Evolutionary conservation across 2,329 filamentous ascomycete species (phyloP).

Genomic region (Escovopsis sp.): DNA sequence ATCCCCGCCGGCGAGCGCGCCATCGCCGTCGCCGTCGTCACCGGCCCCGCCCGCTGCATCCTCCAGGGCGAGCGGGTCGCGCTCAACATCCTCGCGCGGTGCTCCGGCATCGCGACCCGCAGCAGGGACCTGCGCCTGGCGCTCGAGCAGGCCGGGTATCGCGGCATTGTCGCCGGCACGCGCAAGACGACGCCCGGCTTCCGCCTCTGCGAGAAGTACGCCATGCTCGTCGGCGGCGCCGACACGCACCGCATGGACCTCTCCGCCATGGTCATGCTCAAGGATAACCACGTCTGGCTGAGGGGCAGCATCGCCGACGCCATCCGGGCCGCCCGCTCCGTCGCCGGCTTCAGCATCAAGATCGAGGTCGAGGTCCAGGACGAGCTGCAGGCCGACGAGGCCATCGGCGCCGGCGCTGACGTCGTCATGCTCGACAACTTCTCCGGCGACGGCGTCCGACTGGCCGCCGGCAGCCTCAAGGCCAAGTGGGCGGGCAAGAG

Average conservation of each 20-base stretch:
- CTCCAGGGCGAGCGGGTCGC: slow-evolving; percentile 89
- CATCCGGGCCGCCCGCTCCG: slow-evolving; percentile 67
- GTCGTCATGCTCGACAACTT: slow-evolving; percentile 98
- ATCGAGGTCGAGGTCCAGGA: slow-evolving; percentile 91
- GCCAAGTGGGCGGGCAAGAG: slow-evolving; percentile 61
- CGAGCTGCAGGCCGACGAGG: slow-evolving; percentile 79
- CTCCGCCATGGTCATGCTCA: slow-evolving; percentile 93
- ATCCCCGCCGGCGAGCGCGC: slow-evolving; percentile 35
- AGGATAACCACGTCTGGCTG: slow-evolving; percentile 97
- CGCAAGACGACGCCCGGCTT: slow-evolving; percentile 96
- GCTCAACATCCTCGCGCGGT: slow-evolving; percentile 77
- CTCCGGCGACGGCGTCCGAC: slow-evolving; percentile 58
- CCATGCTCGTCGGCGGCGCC: slow-evolving; percentile 85
- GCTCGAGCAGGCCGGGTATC: slow-evolving; percentile 55
- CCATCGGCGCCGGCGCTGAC: slow-evolving; percentile 80
- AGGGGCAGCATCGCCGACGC: slow-evolving; percentile 75
- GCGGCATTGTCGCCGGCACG: slow-evolving; percentile 78
- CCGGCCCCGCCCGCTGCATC: slow-evolving; percentile 63
- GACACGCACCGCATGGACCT: slow-evolving; percentile 88
- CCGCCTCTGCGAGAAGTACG: slow-evolving; percentile 92
- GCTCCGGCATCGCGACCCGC: slow-evolving; percentile 76
- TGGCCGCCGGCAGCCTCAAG: slow-evolving; percentile 62
- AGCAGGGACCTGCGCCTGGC: slow-evolving; percentile 39
- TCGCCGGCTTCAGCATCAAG: slow-evolving; percentile 82
- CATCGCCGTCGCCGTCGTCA: slow-evolving; percentile 62